Conservation (phyloP, 345 rosid species). For the Hirschfeldia incana region DNA sequence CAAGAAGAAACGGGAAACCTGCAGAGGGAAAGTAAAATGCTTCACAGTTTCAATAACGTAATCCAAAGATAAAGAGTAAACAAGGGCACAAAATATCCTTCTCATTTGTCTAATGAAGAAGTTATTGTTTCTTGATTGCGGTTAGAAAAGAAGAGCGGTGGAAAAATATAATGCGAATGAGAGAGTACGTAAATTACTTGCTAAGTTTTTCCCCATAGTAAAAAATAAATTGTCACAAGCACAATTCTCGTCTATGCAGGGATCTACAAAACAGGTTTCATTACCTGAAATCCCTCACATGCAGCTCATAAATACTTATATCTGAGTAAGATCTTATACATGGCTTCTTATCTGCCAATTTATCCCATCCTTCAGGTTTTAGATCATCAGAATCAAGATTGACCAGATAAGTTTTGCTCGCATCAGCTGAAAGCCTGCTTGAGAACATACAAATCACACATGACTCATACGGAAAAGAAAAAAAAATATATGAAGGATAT, state of each 20-base stretch:
- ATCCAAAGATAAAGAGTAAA: not conserved
- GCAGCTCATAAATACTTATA: slow-evolving; percentile 90
- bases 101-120: not conserved
- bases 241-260: not conserved
- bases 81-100: not conserved
- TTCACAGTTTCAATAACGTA: not conserved
- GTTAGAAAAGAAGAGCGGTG: not conserved
- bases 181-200: not conserved
- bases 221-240: not conserved
- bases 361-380: slow-evolving; percentile 86
- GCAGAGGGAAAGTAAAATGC: slow-evolving; percentile 1
- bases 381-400: slow-evolving; percentile 60
- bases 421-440: slow-evolving; percentile 86
- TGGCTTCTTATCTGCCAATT: slow-evolving; percentile 69
- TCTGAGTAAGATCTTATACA: slow-evolving; percentile 59
- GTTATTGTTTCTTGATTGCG: not conserved
- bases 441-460: slow-evolving; percentile 36
- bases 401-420: slow-evolving; percentile 69
- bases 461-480: slow-evolving; percentile 7
- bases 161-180: not conserved
- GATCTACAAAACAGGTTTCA: slow-evolving; percentile 5
- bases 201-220: not conserved
- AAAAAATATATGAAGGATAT: not conserved
- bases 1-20: slow-evolving; percentile 22
- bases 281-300: slow-evolving; percentile 93